Base-by-base conservation (phyloP, 169 alveolate species). In the Pseudocohnilembus persalinus region DNA sequence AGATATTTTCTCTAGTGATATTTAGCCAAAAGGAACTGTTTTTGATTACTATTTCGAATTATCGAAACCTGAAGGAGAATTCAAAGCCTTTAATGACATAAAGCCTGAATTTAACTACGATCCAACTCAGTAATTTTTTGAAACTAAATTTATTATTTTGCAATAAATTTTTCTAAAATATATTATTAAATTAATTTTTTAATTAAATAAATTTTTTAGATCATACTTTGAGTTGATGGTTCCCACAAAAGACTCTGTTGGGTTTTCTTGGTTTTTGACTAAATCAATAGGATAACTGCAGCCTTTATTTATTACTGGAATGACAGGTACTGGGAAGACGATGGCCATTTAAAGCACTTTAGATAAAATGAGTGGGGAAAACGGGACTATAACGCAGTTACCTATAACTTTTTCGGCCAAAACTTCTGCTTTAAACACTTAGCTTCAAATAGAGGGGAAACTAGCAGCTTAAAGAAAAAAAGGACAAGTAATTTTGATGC, bases 291-390 rank as follows among this genome's bases (percentile, higher is more conserved):
- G 85, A 78, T 91, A 93, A 78, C 93, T 96, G 74, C 86, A 88
- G 73, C 94, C 96, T 79, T 89, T 96, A 26, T 94, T 95, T 94
- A 90, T 97, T 25, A 96, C 98, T 29, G 99, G 99, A 64, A 93
- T 92, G 32, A 93, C 98, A 83, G 99, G 99, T n/a, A 97, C 97
- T 0, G 99, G 99, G 28, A 98, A 98, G 90, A 92, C 98, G 73
- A 96, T 96, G 1, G 92, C 95, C 29, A 91, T 94, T 31, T 90
- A 93, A 49, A 91, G 92, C 74, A 88, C 93, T 85, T 89, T 96
- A 73, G 92, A 94, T 74, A 90, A 88, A 73, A 86, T 95, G 88
- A 95, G 68, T 49, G 68, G 68, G 20, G 68, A 49, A 49, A 20
- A 20, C 26, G 92, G 88, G 96, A 90, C 31, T 83, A 93, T 24